These are phyloP conservation scores for Aspergillus haitiensis DNA, from an alignment of 495 filamentous ascomycete species.

Conservation along the genomic window DNA sequence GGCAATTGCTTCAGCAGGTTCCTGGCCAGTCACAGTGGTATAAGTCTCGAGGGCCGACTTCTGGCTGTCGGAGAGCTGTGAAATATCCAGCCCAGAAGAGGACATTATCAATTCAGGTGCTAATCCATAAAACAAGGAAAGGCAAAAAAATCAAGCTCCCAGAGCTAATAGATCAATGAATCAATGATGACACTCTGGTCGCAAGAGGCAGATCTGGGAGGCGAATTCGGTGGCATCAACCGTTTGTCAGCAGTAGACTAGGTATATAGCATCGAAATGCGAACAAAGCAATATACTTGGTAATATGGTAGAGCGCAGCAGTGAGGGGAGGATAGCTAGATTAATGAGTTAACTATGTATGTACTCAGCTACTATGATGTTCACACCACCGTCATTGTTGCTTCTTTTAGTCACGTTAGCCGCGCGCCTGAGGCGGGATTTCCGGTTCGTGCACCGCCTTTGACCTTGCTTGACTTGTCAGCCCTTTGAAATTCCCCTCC, in stretches of 20 bases:
- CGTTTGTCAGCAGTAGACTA: too few relatives aligned
- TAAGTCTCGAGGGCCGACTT: constrained; percentile 82
- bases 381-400: constrained; percentile 27
- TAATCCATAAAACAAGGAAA: constrained; percentile 22
- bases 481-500: constrained; percentile 13
- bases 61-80: constrained; percentile 71
- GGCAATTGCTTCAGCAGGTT: constrained; percentile 72
- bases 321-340: background rate
- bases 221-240: too few relatives aligned
- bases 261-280: too few relatives aligned
- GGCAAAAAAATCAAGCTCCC: background rate
- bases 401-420: constrained; percentile 17
- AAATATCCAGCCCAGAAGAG: constrained; percentile 56
- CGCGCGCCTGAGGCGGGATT: constrained; percentile 21
- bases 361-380: constrained; percentile 13
- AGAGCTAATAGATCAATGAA: background rate
- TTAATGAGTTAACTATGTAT: too few relatives aligned
- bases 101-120: constrained; percentile 37
- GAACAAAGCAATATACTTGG: too few relatives aligned
- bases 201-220: background rate
- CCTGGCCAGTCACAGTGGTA: constrained; percentile 83
- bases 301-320: background rate
- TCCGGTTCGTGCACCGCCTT: constrained; percentile 19
- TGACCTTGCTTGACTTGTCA: constrained; percentile 4
- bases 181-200: background rate